Conservation (phyloP, 345 rosid genomes). For the Eucalyptus regnans region DNA sequence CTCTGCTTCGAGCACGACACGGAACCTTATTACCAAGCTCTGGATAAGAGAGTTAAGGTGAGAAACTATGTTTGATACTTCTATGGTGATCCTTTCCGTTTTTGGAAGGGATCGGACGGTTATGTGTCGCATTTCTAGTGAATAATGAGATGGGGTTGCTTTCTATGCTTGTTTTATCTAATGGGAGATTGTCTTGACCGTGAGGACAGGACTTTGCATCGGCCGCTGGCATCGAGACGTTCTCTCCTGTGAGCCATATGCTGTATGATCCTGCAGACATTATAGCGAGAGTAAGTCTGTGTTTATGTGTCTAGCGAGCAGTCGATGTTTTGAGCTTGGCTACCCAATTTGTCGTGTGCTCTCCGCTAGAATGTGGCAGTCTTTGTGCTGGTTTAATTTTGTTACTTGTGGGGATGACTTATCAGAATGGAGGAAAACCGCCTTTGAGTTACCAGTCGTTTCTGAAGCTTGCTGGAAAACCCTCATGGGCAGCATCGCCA, state of each 20-base stretch:
- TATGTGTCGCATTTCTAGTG: neutral
- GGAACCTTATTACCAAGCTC: constrained; percentile 77
- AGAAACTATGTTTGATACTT: neutral
- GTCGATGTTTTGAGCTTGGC: neutral
- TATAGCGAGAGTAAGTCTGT: constrained; percentile 38
- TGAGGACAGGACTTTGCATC: constrained; percentile 45
- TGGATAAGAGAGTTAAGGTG: constrained; percentile 67
- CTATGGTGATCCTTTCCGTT: neutral
- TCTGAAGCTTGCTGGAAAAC: constrained; percentile 83
- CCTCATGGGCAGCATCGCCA: constrained; percentile 47
- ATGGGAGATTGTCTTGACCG: neutral
- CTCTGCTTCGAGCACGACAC: constrained; percentile 87
- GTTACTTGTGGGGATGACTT: neutral
- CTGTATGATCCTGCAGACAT: constrained; percentile 69
- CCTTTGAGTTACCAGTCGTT: constrained; percentile 80
- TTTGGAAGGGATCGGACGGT: neutral
- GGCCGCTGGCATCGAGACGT: constrained; percentile 57
- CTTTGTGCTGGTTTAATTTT: neutral
- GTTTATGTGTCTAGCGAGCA: neutral
- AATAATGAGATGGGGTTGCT: neutral
- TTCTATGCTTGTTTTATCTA: neutral
- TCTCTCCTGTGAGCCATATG: constrained; percentile 87
- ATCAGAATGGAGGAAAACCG: constrained; percentile 78
- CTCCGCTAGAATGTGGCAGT: neutral
- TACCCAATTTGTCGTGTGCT: neutral